Conservation (phyloP, 192 early-diverging fungal species). For the Mortierella hygrophila region DNA sequence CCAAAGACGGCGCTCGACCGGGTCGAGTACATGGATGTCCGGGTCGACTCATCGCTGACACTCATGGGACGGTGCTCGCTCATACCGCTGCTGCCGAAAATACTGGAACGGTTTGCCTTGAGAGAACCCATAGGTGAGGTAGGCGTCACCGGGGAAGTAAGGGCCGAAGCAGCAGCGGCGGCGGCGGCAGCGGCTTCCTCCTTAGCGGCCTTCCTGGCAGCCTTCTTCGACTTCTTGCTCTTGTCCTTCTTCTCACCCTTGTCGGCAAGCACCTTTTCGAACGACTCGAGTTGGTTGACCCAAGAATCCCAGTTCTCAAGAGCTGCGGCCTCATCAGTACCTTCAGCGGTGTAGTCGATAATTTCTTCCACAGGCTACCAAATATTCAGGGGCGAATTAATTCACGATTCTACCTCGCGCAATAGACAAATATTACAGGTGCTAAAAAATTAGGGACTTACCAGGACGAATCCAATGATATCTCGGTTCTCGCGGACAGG, state of each 20-base stretch:
- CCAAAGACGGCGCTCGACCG: slow-evolving; percentile 23
- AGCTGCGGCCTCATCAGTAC: slow-evolving; percentile 12
- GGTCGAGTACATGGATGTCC: slow-evolving; percentile 31
- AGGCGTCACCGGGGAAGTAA: not conserved
- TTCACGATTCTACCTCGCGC: not conserved
- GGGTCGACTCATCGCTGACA: not conserved
- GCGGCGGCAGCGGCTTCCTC: slow-evolving; percentile 9
- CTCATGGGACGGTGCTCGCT: slow-evolving; percentile 1
- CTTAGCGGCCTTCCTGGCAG: slow-evolving; percentile 7
- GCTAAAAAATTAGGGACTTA: not conserved
- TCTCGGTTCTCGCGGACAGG: slow-evolving; percentile 38
- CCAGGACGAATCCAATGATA: slow-evolving; percentile 43
- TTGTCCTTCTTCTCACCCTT: slow-evolving; percentile 47
- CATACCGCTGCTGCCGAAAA: slow-evolving; percentile 16
- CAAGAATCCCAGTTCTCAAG: slow-evolving; percentile 56
- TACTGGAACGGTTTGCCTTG: slow-evolving; percentile 25
- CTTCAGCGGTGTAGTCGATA: slow-evolving; percentile 3
- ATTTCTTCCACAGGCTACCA: slow-evolving; percentile 36
- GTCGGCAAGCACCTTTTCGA: slow-evolving; percentile 44
- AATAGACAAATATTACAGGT: not conserved
- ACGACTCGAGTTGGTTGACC: slow-evolving; percentile 52
- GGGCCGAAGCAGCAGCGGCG: not conserved
- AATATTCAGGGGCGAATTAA: not conserved
- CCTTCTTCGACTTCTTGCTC: slow-evolving; percentile 26
- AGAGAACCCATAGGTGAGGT: slow-evolving; percentile 21